Percentiles rank a stretch among this genome's conserved stretches.
phyloP scores from a whole-genome alignment of 2,329 filamentous ascomycete genomes.

The Cladosporium austrohemisphaericum region DNA sequence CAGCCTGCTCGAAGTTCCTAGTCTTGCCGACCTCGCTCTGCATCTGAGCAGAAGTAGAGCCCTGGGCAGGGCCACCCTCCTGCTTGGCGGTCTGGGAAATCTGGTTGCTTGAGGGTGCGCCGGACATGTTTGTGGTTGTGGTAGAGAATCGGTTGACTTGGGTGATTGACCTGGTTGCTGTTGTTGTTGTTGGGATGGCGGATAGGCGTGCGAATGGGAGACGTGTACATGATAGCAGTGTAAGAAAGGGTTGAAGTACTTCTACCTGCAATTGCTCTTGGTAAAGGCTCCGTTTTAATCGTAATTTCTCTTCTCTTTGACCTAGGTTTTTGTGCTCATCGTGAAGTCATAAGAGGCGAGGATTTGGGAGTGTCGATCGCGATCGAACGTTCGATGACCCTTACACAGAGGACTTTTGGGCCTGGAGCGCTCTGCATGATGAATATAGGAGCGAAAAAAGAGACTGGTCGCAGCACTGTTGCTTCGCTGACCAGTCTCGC shows the following conservation, averaged over 20 bases:
- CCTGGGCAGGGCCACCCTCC: slow-evolving; percentile 32
- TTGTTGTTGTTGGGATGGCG: background rate
- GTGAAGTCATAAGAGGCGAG: slow-evolving; percentile 13
- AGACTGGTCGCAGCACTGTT: background rate
- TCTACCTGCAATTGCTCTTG: background rate
- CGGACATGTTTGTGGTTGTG: slow-evolving; percentile 5
- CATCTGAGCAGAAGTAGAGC: slow-evolving; percentile 32
- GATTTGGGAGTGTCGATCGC: background rate
- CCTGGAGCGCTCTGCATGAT: background rate
- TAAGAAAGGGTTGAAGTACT: background rate
- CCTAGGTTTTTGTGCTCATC: slow-evolving; percentile 5
- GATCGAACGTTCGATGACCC: slow-evolving; percentile 11
- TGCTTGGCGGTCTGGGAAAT: slow-evolving; percentile 34
- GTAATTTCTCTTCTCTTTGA: background rate
- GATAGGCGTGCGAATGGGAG: slow-evolving; percentile 2
- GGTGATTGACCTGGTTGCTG: background rate
- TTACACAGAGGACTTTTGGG: background rate
- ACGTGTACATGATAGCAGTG: slow-evolving; percentile 3
- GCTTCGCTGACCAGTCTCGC: background rate
- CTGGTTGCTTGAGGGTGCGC: slow-evolving; percentile 20
- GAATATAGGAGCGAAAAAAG: background rate
- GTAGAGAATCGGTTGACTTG: background rate
- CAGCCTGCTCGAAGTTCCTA: slow-evolving; percentile 30
- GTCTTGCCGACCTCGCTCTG: slow-evolving; percentile 31
- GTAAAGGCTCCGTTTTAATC: slow-evolving; percentile 1